Evolutionary conservation across 805 yeast species (phyloP).

Genomic region (Suhomyces kilbournensis): DNA sequence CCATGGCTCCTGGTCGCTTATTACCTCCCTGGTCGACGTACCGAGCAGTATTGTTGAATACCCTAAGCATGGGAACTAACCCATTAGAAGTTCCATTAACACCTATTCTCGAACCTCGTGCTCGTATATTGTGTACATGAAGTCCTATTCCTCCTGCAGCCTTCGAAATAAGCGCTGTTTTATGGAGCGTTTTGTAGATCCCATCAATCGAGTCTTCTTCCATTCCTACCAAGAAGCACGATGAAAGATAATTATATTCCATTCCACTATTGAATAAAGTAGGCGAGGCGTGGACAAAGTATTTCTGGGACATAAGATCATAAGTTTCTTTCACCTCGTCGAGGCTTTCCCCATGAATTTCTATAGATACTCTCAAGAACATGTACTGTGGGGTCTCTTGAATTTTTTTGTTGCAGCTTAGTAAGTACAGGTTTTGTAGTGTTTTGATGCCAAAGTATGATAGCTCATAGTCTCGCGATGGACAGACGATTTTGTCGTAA

Average conservation of each 20-base stretch:
- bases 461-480: conserved; percentile 73
- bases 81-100: conserved; percentile 64
- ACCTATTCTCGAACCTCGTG: conserved; percentile 60
- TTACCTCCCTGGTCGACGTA: conserved; percentile 67
- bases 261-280: conserved; percentile 94
- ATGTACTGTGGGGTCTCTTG: conserved; percentile 91
- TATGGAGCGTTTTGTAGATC: conserved; percentile 57
- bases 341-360: conserved; percentile 75
- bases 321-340: conserved; percentile 75
- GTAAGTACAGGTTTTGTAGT: conserved; percentile 80
- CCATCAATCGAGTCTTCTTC: conserved; percentile 63
- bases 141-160: conserved; percentile 64
- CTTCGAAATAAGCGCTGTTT: conserved; percentile 60
- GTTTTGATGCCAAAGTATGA: conserved; percentile 91
- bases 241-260: conserved; percentile 78
- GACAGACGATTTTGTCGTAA: conserved; percentile 70
- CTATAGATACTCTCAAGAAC: conserved; percentile 87
- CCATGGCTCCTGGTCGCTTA: conserved; percentile 65
- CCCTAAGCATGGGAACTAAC: conserved; percentile 60
- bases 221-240: conserved; percentile 81
- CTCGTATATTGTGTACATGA: conserved; percentile 57
- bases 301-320: conserved; percentile 79
- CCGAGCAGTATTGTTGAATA: conserved; percentile 60
- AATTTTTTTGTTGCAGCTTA: conserved; percentile 49
- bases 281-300: conserved; percentile 93